These are phyloP conservation scores for Rutstroemia sp. DNA, from an alignment of 2,329 filamentous ascomycete species.

Conservation along the genomic window DNA sequence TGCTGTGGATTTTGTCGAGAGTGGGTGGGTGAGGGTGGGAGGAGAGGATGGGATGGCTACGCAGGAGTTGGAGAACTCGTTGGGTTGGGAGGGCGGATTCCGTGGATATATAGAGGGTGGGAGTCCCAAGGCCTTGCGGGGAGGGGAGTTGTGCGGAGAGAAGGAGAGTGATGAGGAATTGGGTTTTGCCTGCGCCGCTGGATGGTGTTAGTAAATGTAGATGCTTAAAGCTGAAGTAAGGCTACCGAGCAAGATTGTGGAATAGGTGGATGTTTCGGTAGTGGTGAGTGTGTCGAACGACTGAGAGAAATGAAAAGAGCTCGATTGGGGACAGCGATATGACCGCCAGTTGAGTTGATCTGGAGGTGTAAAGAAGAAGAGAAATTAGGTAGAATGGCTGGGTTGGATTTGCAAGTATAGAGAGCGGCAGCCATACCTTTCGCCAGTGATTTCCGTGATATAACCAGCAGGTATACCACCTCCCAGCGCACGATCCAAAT, in stretches of 20 bases:
- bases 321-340: not conserved
- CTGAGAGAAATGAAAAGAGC: not conserved
- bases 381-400: not conserved
- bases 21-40: slow-evolving; percentile 57
- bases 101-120: slow-evolving; percentile 84
- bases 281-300: slow-evolving; percentile 5
- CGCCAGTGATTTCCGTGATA: slow-evolving; percentile 84
- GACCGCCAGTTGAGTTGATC: too few relatives aligned
- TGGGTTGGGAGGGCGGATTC: slow-evolving; percentile 78
- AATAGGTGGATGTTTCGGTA: too few relatives aligned
- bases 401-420: not conserved
- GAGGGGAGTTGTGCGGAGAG: slow-evolving; percentile 75
- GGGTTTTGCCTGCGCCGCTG: slow-evolving; percentile 87
- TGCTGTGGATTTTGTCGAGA: slow-evolving; percentile 69
- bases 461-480: slow-evolving; percentile 77
- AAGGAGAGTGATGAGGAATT: slow-evolving; percentile 79
- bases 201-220: slow-evolving; percentile 11
- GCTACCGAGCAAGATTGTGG: too few relatives aligned
- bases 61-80: slow-evolving; percentile 73
- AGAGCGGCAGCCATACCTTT: slow-evolving; percentile 51
- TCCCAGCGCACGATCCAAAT: slow-evolving; percentile 62
- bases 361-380: too few relatives aligned
- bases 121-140: slow-evolving; percentile 59
- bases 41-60: slow-evolving; percentile 54
- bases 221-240: too few relatives aligned